Base-by-base conservation (phyloP, 179 eudicot genomes). In the Drosera spatulata region DNA sequence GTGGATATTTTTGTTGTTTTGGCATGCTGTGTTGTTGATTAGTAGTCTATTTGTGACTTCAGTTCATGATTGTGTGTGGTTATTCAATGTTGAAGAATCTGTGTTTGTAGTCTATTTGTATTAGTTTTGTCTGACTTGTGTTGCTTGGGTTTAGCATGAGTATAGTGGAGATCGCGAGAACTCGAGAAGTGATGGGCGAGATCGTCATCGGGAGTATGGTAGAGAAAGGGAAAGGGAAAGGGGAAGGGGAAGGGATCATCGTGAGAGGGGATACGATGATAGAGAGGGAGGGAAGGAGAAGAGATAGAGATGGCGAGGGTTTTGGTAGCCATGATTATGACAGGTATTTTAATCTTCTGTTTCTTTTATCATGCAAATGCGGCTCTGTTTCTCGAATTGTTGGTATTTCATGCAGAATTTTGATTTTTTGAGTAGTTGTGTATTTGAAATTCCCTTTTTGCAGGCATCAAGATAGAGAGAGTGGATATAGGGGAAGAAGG, bases 381-480 rank as follows among this genome's bases (percentile, higher is more conserved):
- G 3, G 11, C 6, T 37, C 37, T 55, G 58, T 56, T 8, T 56
- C n/a, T 56, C 44, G 39, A 2, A 37, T 9, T 50, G 6, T n/a
- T 39, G 7, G 6, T 10, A 37, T 38, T 22, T 54, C 40, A 12
- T 14, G 39, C 4, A 12, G 48, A 6, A 5, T 15, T 22, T 22
- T 22, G 33, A 22, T 22, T 22, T 22, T 22, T 22, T 22, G 33
- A 22, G 10, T 13, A 15, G 39, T 40, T 2, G 22, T 41, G 11
- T 53, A 2, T 22, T 37, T 40, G 40, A 10, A 7, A 58, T 57
- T 14, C 3, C 13, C 53, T 62, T 67, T 67, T 61, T 43, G 66
- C 80, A 79, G 95, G 82, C 66, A 73, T 51, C 78, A 72, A 51
- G 85, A 81, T 38, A 77, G 78, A 72, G 90, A 80, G 48, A 79